Evolutionary conservation across 805 yeast genomes (phyloP).

Genomic region (Candida sonorensis): DNA sequence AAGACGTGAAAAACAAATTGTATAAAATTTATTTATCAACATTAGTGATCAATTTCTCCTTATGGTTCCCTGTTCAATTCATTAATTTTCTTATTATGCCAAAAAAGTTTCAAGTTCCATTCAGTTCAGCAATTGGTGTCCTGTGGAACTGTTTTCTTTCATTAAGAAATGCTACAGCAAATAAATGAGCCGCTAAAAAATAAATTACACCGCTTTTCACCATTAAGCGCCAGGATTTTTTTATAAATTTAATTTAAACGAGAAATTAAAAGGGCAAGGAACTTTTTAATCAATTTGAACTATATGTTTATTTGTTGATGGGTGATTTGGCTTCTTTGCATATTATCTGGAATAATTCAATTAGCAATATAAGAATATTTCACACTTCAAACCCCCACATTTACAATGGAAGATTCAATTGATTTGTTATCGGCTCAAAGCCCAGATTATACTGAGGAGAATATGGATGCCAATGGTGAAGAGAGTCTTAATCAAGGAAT

Average conservation of each 20-base stretch:
- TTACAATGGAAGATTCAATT: conserved; percentile 14
- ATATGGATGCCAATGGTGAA: conserved; percentile 6
- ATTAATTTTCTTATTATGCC: conserved; percentile 69
- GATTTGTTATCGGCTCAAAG: conserved; percentile 15
- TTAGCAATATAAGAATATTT: too few relatives aligned
- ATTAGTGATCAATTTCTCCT: conserved; percentile 55
- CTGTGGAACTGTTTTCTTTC: conserved; percentile 93
- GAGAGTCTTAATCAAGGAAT: conserved; percentile 4
- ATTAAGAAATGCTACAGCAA: conserved; percentile 51
- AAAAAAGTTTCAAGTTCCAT: conserved; percentile 76
- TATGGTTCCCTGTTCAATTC: conserved; percentile 83
- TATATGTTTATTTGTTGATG: too few relatives aligned
- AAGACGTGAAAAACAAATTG: conserved; percentile 58
- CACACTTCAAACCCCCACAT: too few relatives aligned
- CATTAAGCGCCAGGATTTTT: too few relatives aligned
- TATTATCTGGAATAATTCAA: too few relatives aligned
- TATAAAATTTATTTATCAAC: conserved; percentile 62
- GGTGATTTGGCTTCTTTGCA: too few relatives aligned
- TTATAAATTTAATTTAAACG: too few relatives aligned
- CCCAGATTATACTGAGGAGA: conserved; percentile 10
- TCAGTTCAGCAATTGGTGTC: conserved; percentile 79
- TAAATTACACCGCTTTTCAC: too few relatives aligned
- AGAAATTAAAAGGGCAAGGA: too few relatives aligned
- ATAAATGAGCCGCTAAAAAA: too few relatives aligned
- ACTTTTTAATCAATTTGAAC: too few relatives aligned